Evolutionary conservation across 1,139 yeast species (phyloP), one percentile per base, ranked within the genome.

Genomic region (Blastobotrys malaysiensis): DNA sequence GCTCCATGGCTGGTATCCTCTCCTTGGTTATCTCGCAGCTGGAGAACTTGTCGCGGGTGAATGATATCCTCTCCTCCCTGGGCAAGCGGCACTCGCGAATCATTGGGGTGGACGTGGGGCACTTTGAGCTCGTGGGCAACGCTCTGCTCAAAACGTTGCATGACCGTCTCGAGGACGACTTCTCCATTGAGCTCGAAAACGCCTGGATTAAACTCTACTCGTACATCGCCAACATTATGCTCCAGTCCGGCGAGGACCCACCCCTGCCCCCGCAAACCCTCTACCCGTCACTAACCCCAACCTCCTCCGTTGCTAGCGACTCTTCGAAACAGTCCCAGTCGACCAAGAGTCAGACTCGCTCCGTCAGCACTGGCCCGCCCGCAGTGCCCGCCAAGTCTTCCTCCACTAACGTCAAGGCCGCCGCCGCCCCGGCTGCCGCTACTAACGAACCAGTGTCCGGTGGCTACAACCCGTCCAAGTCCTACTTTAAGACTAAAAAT

Each of bases 61-160:
- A 86, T 63, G 86, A 79, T 48, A 84, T 83, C 57, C 72, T 88
- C 51, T 75, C 74, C 51, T 79, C 80, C 50, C 72, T 88, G 60
- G 95, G 93, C 1, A 86, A 86, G 67, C 75, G 89, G 54, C 96
- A 88, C 67, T 74, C 89, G 3, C 74, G 96, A 59, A 83, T 88
- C 51, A 74, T 88, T 59, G 89, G 88, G 13, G 85, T 87, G 50
- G 90, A 85, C 60, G 82, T 88, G 0, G 77, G 78, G 7, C 85
- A 84, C 67, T 88, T 84, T 65, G 88, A 86, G 67, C 70, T 84
- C 48, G 85, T 88, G 85, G 96, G 96, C 1, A 82, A 82, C 58
- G 95, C 95, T 0, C 74, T 88, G 52, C 75, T 88, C 55, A 80
- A 80, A 61, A 88, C 96, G 0, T 82, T 88, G 63, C 80, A 81